A percentile compares a stretch with the other conserved stretches of the same genome.
Evolutionary conservation across 2,329 filamentous ascomycete genomes (phyloP).

Genomic region (Colletotrichum costaricense): DNA sequence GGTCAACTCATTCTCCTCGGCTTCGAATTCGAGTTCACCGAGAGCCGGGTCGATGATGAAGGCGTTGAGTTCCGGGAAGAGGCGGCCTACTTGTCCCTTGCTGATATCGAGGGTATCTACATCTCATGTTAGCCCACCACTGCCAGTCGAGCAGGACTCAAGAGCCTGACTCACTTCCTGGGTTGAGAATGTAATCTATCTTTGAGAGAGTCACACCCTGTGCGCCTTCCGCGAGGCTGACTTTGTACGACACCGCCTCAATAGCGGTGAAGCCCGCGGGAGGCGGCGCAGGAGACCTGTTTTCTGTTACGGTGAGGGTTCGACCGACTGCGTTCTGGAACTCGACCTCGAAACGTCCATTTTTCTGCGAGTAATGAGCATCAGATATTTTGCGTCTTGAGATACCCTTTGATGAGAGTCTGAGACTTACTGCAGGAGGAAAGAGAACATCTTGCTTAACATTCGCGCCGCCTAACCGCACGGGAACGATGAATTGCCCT

Average conservation of each 20-base stretch:
- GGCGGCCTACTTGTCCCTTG: slow-evolving; percentile 47
- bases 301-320: slow-evolving; percentile 51
- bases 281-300: slow-evolving; percentile 46
- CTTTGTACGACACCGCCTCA: slow-evolving; percentile 50
- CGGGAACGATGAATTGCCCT: slow-evolving; percentile 43
- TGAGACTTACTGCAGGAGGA: slow-evolving; percentile 45
- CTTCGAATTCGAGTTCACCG: slow-evolving; percentile 55
- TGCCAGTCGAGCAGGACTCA: not conserved
- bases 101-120: slow-evolving; percentile 48
- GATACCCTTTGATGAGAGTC: not conserved
- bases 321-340: slow-evolving; percentile 48
- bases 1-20: slow-evolving; percentile 52
- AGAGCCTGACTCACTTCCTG: slow-evolving; percentile 43
- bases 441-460: slow-evolving; percentile 47
- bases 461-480: slow-evolving; percentile 45
- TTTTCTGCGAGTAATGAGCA: slow-evolving; percentile 32
- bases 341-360: slow-evolving; percentile 52
- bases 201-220: slow-evolving; percentile 49
- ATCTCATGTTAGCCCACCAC: not conserved
- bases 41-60: slow-evolving; percentile 49
- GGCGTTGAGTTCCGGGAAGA: slow-evolving; percentile 47
- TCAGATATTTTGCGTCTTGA: not conserved
- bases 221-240: slow-evolving; percentile 46
- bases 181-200: slow-evolving; percentile 53
- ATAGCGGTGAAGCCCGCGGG: slow-evolving; percentile 50